A percentile compares a stretch with the other conserved stretches of the same genome.
phyloP scores from a whole-genome alignment of 257 asterid species.

The Ligustrum vulgare region DNA sequence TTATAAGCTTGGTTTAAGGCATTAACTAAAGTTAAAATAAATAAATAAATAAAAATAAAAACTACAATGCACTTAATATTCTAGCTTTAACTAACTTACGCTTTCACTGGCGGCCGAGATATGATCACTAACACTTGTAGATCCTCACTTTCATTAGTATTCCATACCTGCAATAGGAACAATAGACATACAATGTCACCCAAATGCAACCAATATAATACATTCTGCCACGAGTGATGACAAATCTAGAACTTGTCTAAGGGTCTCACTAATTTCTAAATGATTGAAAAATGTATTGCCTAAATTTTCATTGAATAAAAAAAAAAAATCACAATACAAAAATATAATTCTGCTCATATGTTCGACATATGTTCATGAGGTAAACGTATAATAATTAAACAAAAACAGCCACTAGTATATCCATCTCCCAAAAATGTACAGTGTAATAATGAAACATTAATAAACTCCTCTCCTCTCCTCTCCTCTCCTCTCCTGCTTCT shows the following conservation, averaged over 20 bases:
- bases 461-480: no score
- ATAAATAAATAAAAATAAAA: no score
- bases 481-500: no score
- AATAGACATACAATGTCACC: conserved; percentile 17
- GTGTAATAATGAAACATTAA: no score
- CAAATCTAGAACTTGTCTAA: neutral
- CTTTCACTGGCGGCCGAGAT: conserved; percentile 91
- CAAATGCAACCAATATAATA: conserved; percentile 1
- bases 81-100: conserved; percentile 40
- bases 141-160: conserved; percentile 66
- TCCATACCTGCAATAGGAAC: conserved; percentile 55
- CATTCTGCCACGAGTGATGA: neutral
- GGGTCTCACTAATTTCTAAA: neutral
- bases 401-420: no score
- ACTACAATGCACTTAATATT: no score
- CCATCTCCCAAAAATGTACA: no score
- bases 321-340: neutral
- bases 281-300: neutral
- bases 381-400: no score
- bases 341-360: no score
- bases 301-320: neutral
- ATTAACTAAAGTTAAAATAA: no score
- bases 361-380: no score
- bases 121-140: conserved; percentile 69
- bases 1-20: no score